Percentiles rank a stretch among this genome's conserved stretches.
These are phyloP conservation scores for Daldinia sp. DNA, from an alignment of 2,329 filamentous ascomycete genomes.

Conservation along the genomic window DNA sequence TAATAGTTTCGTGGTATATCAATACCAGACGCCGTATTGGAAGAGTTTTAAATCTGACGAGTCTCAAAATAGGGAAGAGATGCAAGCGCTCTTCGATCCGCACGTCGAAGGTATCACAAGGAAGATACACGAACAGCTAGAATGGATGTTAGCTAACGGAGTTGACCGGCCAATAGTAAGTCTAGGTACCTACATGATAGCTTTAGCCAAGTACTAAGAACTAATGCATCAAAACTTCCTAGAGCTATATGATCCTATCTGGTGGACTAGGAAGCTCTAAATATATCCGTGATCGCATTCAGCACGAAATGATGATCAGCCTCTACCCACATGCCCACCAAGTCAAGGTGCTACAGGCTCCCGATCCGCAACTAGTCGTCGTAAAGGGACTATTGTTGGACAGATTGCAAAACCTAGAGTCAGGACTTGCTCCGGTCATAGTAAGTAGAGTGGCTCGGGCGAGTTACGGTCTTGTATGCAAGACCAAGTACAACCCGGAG, in stretches of 20 bases:
- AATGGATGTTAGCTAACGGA: conserved; percentile 54
- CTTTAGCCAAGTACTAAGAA: not conserved
- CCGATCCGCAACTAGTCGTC: conserved; percentile 67
- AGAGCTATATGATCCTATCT: conserved; percentile 60
- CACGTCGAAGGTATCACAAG: conserved; percentile 56
- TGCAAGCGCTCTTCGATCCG: conserved; percentile 59
- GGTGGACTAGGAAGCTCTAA: conserved; percentile 61
- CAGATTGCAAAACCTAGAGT: conserved; percentile 61
- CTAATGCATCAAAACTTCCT: not conserved
- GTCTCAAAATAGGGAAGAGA: conserved; percentile 53
- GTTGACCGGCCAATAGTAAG: conserved; percentile 54
- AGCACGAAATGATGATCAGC: conserved; percentile 52
- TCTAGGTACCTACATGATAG: conserved; percentile 3
- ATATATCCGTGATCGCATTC: conserved; percentile 59
- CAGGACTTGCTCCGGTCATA: conserved; percentile 57
- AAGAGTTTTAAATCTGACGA: conserved; percentile 15
- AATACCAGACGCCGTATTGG: not conserved
- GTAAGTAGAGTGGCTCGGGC: conserved; percentile 57
- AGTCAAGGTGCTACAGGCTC: conserved; percentile 57
- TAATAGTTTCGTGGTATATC: conserved; percentile 56
- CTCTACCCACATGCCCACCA: conserved; percentile 54
- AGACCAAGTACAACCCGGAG: conserved; percentile 53
- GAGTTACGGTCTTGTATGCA: conserved; percentile 58
- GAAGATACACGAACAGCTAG: conserved; percentile 56
- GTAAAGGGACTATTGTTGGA: conserved; percentile 66